These are phyloP conservation scores for Trichothecium sympodiale DNA, from an alignment of 2,329 filamentous ascomycete genomes.

Conservation along the genomic window DNA sequence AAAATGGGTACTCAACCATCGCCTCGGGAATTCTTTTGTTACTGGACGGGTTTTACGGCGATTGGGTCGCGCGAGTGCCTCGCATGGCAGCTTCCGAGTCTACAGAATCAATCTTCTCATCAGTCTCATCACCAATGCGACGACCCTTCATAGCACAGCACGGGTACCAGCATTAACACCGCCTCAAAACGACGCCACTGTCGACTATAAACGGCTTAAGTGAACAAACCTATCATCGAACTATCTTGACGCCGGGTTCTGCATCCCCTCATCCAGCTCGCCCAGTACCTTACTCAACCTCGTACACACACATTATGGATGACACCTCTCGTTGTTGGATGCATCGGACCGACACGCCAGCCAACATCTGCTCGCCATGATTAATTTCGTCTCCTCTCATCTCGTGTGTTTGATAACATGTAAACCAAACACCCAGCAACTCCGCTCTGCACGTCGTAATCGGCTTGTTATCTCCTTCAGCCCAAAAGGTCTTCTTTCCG, in stretches of 20 bases:
- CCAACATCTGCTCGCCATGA: too few species aligned
- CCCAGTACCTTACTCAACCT: too few species aligned
- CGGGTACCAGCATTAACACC: background rate
- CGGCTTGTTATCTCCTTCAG: too few species aligned
- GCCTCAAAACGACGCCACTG: constrained; percentile 19
- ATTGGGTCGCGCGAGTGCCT: constrained; percentile 24
- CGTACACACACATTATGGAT: too few species aligned
- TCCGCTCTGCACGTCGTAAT: too few species aligned
- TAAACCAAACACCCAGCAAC: too few species aligned
- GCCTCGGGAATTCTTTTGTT: constrained; percentile 19
- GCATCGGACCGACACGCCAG: too few species aligned
- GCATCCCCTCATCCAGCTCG: too few species aligned
- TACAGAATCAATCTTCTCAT: constrained; percentile 28
- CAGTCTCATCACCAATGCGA: constrained; percentile 13
- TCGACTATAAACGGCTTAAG: constrained; percentile 20
- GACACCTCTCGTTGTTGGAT: too few species aligned
- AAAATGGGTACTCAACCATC: constrained; percentile 23
- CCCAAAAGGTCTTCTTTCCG: too few species aligned
- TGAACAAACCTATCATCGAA: constrained; percentile 16
- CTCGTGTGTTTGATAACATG: too few species aligned
- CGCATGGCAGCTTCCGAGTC: constrained; percentile 27
- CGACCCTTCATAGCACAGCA: constrained; percentile 22
- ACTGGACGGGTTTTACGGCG: constrained; percentile 23
- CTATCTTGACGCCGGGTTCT: background rate
- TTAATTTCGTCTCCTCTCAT: too few species aligned